Evolutionary conservation across 148 eudicot genomes (phyloP).

Genomic region (Cornus controversa): DNA sequence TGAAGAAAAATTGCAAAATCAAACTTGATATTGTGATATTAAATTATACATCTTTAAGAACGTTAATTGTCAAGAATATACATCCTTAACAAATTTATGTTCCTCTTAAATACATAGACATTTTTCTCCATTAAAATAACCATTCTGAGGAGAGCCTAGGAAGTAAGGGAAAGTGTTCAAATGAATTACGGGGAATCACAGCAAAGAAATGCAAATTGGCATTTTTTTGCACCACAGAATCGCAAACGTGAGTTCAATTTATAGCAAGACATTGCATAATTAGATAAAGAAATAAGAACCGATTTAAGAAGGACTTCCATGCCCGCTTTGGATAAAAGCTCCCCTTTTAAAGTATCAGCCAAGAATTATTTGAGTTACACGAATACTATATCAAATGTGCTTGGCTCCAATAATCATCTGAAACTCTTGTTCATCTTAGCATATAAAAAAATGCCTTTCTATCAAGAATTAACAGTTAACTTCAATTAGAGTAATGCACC

Average conservation of each 20-base stretch:
- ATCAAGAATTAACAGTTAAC: background rate
- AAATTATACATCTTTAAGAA: background rate
- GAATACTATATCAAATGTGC: background rate
- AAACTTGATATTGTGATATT: background rate
- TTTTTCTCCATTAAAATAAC: no score
- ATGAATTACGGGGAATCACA: no score
- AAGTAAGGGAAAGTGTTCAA: no score
- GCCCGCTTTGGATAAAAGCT: no score
- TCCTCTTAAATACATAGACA: background rate
- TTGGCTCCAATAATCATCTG: background rate
- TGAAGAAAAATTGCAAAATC: background rate
- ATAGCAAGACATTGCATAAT: no score
- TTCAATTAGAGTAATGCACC: background rate
- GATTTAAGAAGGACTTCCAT: no score
- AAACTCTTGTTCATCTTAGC: background rate
- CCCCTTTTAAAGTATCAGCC: no score
- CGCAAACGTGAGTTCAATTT: no score
- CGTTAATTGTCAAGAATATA: background rate
- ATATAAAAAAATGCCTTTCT: background rate
- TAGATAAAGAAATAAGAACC: no score
- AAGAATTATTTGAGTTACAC: background rate
- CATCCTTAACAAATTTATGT: background rate
- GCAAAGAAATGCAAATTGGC: background rate
- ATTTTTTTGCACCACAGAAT: background rate
- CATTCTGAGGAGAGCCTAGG: no score